phyloP scores from a whole-genome alignment of 2,329 filamentous ascomycete genomes.

The Falciphora oryzae region DNA sequence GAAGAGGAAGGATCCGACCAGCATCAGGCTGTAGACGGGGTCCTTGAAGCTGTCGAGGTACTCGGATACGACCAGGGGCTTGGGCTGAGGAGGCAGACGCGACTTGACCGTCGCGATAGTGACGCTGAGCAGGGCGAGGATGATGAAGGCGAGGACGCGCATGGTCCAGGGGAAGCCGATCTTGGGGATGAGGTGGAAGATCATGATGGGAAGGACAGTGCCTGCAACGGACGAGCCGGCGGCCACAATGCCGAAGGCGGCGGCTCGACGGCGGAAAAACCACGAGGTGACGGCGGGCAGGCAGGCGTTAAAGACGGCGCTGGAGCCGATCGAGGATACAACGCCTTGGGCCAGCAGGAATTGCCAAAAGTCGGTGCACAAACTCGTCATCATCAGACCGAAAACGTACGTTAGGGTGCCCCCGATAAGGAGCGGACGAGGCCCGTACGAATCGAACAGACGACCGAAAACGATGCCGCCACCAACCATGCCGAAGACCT shows the following conservation, averaged over 20 bases:
- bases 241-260: conserved; percentile 42
- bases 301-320: conserved; percentile 29
- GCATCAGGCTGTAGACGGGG: conserved; percentile 35
- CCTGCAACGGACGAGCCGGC: conserved; percentile 46
- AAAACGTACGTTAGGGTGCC: conserved; percentile 51
- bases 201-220: conserved; percentile 52
- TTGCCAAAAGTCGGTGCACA: conserved; percentile 36
- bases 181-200: conserved; percentile 43
- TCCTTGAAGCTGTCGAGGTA: conserved; percentile 43
- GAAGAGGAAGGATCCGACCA: conserved; percentile 46
- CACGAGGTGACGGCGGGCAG: conserved; percentile 34
- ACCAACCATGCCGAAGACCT: conserved; percentile 39
- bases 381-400: conserved; percentile 55
- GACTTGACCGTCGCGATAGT: conserved; percentile 27
- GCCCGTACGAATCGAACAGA: conserved; percentile 53
- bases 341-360: conserved; percentile 33
- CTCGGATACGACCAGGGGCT: conserved; percentile 38
- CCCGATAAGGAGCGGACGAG: conserved; percentile 44
- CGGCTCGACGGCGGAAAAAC: conserved; percentile 41
- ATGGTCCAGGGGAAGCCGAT: conserved; percentile 36
- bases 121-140: conserved; percentile 27
- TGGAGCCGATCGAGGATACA: conserved; percentile 26
- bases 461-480: conserved; percentile 40
- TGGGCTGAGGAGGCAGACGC: conserved; percentile 26
- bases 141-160: conserved; percentile 30